Evolutionary conservation across 2,329 filamentous ascomycete species (phyloP).

Genomic region (Aspergillus candidus): DNA sequence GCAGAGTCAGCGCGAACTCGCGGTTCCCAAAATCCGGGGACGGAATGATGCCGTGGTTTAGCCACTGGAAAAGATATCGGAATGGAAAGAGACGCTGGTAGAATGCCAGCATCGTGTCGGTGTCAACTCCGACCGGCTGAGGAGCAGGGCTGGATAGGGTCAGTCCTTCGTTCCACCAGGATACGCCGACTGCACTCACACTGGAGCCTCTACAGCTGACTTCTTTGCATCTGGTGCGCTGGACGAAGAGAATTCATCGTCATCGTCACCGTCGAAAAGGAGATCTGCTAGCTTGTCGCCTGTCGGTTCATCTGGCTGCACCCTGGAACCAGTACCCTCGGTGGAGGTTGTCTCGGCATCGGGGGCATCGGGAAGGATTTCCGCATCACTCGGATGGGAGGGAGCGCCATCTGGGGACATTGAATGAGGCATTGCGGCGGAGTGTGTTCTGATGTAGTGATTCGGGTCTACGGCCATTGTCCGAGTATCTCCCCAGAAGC

Average conservation of each 20-base stretch:
- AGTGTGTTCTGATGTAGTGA: constrained; percentile 1
- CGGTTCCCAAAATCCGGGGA: constrained; percentile 84
- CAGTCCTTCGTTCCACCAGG: constrained; percentile 3
- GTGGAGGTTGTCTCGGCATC: constrained; percentile 7
- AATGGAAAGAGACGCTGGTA: constrained; percentile 96
- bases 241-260: constrained; percentile 50
- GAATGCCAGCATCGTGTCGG: constrained; percentile 84
- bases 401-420: constrained; percentile 34
- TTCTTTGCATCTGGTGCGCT: constrained; percentile 45
- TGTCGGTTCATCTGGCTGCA: constrained; percentile 13
- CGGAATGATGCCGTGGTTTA: constrained; percentile 85
- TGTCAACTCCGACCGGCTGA: constrained; percentile 55
- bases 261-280: constrained; percentile 55
- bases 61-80: constrained; percentile 91
- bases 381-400: constrained; percentile 33
- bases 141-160: constrained; percentile 20
- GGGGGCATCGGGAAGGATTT: constrained; percentile 39
- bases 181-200: constrained; percentile 32
- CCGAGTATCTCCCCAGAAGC: constrained; percentile 5
- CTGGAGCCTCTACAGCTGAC: constrained; percentile 35
- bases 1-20: constrained; percentile 94
- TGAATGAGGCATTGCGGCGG: constrained; percentile 33
- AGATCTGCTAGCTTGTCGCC: constrained; percentile 49
- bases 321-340: constrained; percentile 8
- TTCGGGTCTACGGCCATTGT: constrained; percentile 2